Conservation (phyloP, 768 basidiomycete species). For the Lentinula aciculospora region DNA sequence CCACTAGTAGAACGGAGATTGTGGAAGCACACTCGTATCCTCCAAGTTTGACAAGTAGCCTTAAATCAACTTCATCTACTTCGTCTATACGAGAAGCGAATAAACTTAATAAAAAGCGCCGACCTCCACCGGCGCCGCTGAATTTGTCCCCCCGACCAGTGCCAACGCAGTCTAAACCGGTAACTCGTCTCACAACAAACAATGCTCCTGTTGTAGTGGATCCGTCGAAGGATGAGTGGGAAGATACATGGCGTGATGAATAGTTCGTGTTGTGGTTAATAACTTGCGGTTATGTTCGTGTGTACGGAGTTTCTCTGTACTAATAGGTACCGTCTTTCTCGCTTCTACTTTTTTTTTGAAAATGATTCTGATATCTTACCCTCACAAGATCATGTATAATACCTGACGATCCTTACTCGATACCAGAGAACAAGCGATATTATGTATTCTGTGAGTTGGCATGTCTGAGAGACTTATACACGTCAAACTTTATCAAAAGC, state of each 20-base stretch:
- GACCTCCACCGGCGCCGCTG: constrained; percentile 36
- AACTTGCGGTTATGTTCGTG: neutral
- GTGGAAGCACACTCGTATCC: constrained; percentile 53
- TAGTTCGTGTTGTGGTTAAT: neutral
- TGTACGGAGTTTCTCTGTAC: neutral
- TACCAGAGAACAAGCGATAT: neutral
- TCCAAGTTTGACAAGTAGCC: constrained; percentile 43
- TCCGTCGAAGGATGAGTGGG: constrained; percentile 30
- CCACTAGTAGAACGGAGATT: constrained; percentile 26
- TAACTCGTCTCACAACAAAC: neutral
- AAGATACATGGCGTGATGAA: constrained; percentile 44
- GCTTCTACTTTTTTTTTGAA: neutral
- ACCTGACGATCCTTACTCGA: neutral
- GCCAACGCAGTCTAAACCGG: neutral
- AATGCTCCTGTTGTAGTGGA: constrained; percentile 4
- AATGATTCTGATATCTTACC: neutral
- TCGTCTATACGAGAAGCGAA: constrained; percentile 25
- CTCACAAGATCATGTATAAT: neutral
- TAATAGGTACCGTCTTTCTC: neutral
- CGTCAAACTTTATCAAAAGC: constrained; percentile 19
- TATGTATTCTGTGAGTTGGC: too few species aligned
- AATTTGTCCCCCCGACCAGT: constrained; percentile 24
- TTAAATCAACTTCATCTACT: constrained; percentile 29
- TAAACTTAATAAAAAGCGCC: constrained; percentile 33
- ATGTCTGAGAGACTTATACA: too few species aligned